Evolutionary conservation across 805 yeast genomes (phyloP).

Genomic region (Starmerella etchellsii): DNA sequence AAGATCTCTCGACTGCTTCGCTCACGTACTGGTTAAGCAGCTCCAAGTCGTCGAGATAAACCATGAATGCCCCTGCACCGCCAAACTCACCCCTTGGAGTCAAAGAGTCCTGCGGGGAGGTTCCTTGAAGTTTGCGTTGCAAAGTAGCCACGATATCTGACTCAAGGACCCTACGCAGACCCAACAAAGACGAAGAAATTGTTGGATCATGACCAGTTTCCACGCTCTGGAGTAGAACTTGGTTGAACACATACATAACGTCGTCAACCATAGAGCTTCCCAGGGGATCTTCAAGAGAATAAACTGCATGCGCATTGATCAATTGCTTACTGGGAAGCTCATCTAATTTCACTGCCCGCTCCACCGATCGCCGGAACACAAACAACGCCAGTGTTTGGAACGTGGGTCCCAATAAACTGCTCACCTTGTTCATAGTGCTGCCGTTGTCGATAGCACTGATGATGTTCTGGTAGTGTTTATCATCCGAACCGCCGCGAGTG

Average conservation of each 20-base stretch:
- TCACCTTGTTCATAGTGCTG: conserved; percentile 44
- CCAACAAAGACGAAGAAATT: conserved; percentile 42
- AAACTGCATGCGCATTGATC: conserved; percentile 8
- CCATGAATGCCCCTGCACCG: conserved; percentile 32
- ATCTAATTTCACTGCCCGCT: conserved; percentile 68
- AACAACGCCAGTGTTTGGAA: conserved; percentile 54
- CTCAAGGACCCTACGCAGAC: conserved; percentile 47
- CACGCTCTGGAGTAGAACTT: conserved; percentile 49
- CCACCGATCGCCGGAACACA: conserved; percentile 64
- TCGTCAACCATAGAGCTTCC: conserved; percentile 82
- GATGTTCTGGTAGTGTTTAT: background rate
- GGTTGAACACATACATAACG: conserved; percentile 56
- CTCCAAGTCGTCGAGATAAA: conserved; percentile 61
- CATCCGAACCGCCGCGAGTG: background rate
- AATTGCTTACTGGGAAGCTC: conserved; percentile 40
- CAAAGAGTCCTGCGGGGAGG: conserved; percentile 27
- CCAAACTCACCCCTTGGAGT: conserved; percentile 2
- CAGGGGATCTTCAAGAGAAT: conserved; percentile 43
- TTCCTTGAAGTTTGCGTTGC: conserved; percentile 34
- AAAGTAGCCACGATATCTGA: conserved; percentile 50
- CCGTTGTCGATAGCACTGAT: conserved; percentile 38
- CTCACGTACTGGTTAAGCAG: conserved; percentile 46
- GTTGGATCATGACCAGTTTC: conserved; percentile 56
- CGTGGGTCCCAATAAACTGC: conserved; percentile 40
- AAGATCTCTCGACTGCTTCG: conserved; percentile 28